phyloP scores from a whole-genome alignment of 257 asterid species.

The Solanum paucissectum region DNA sequence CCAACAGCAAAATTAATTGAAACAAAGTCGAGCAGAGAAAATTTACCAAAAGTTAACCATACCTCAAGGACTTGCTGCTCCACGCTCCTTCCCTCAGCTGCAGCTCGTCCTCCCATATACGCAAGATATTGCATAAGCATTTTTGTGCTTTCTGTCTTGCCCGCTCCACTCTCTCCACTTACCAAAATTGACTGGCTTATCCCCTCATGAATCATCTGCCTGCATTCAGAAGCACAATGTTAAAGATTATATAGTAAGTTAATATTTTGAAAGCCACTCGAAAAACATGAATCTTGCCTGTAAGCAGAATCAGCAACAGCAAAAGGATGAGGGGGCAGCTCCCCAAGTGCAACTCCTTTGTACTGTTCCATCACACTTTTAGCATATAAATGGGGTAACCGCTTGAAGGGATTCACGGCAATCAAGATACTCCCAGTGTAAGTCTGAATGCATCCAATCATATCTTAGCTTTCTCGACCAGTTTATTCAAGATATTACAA shows the following conservation, averaged over 20 bases:
- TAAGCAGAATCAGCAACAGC: slow-evolving; percentile 89
- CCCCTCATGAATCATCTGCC: slow-evolving; percentile 73
- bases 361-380: slow-evolving; percentile 59
- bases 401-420: slow-evolving; percentile 84
- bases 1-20: neutral
- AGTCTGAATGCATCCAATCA: slow-evolving; percentile 42
- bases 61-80: slow-evolving; percentile 97
- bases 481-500: neutral
- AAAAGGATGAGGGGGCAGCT: slow-evolving; percentile 78
- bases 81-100: slow-evolving; percentile 52
- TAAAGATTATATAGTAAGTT: neutral
- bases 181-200: slow-evolving; percentile 81
- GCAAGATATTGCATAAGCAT: slow-evolving; percentile 88
- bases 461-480: neutral
- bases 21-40: neutral
- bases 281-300: slow-evolving; percentile 35
- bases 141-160: slow-evolving; percentile 91
- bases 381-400: slow-evolving; percentile 63
- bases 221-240: slow-evolving; percentile 18
- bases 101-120: slow-evolving; percentile 71
- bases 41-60: slow-evolving; percentile 8
- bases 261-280: neutral
- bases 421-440: slow-evolving; percentile 87
- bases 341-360: slow-evolving; percentile 66
- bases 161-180: slow-evolving; percentile 98